A percentile compares a stretch with the other conserved stretches of the same genome.
Conservation (phyloP, 179 eudicot species). For the Amaranthus tricolor region DNA sequence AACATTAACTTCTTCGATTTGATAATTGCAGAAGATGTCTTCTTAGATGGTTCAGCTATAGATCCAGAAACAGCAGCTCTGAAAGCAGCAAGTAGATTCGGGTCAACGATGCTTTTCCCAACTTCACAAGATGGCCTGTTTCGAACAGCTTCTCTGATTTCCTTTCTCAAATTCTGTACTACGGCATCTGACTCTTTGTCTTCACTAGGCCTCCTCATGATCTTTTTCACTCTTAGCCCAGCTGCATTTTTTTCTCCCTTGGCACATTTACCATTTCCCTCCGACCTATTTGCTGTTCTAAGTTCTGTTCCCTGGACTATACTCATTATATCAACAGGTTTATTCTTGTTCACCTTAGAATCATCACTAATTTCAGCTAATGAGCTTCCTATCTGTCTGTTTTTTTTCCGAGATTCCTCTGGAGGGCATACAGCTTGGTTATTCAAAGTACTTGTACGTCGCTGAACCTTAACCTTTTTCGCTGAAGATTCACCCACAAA, state of each 20-base stretch:
- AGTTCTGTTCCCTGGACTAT: slow-evolving; percentile 58
- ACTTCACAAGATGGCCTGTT: slow-evolving; percentile 51
- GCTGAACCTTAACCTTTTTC: slow-evolving; percentile 45
- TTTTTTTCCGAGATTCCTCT: slow-evolving; percentile 23
- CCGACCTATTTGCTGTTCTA: slow-evolving; percentile 33
- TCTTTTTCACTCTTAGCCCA: slow-evolving; percentile 76
- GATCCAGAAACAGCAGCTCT: slow-evolving; percentile 74
- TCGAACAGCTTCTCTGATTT: slow-evolving; percentile 85
- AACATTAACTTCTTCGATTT: slow-evolving; percentile 65
- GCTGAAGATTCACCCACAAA: slow-evolving; percentile 32
- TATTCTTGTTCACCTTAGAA: slow-evolving; percentile 28
- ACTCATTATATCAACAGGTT: slow-evolving; percentile 53
- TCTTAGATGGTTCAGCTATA: slow-evolving; percentile 50
- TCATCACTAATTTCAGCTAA: slow-evolving; percentile 18
- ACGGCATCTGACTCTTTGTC: slow-evolving; percentile 62
- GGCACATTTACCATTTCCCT: slow-evolving; percentile 30
- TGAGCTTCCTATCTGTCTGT: slow-evolving; percentile 19
- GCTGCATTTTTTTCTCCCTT: slow-evolving; percentile 47
- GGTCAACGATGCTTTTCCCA: slow-evolving; percentile 64
- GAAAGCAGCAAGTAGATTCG: slow-evolving; percentile 83
- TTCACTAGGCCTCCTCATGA: slow-evolving; percentile 64
- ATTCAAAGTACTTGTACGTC: slow-evolving; percentile 22
- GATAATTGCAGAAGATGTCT: slow-evolving; percentile 41
- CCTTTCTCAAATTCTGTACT: slow-evolving; percentile 73
- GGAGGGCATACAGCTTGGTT: slow-evolving; percentile 32